Base-by-base conservation (phyloP, 371 early-diverging fungal genomes). In the Mortierella sp. region DNA sequence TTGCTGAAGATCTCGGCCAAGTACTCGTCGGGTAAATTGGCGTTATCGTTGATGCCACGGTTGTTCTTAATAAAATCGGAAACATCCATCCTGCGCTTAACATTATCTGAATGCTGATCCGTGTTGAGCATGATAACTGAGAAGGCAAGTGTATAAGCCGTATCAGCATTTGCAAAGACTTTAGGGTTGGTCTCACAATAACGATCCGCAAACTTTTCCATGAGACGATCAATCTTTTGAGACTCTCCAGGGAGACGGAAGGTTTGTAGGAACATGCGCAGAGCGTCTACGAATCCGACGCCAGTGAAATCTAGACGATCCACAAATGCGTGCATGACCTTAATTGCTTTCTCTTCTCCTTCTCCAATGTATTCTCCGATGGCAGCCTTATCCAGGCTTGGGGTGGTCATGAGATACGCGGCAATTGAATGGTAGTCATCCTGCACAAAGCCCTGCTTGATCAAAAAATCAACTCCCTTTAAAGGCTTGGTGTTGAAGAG, bases 51-150 rank as follows among this genome's bases (percentile, higher is more conserved):
- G 67, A 92, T 93, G 54, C 93, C 93, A 22, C 94, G 87, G 82
- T 98, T 98, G 82, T 98, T 99, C 70, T 91, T 91, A 70, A 97
- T 85, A 84, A 99, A 99, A 60, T 97, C 98, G 0, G 89, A 86
- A 72, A 95, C 91, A 1, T 95, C 92, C 96, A 99, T 99, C 45
- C 96, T 93, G 54, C 89, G 85, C 82, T 95, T 96, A 32, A 98
- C 94, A 76, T 94, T 96, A 10, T 93, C 91, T 72, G 94, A 97
- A 83, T 99, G 94, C 75, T 93, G 90, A 76, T 95, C 95, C 9
- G 96, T 96, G 84, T 96, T 96, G 54, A 96, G 86, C 87, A 94
- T 90, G 66, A 95, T 90, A 35, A 93, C 89, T 32, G 94, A 93
- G 83, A 93, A 97, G 32, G 88, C 93, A 57, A 90, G 90, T 68